phyloP scores from a whole-genome alignment of 2,329 filamentous ascomycete genomes.

The Chaetothyriales sp. region DNA sequence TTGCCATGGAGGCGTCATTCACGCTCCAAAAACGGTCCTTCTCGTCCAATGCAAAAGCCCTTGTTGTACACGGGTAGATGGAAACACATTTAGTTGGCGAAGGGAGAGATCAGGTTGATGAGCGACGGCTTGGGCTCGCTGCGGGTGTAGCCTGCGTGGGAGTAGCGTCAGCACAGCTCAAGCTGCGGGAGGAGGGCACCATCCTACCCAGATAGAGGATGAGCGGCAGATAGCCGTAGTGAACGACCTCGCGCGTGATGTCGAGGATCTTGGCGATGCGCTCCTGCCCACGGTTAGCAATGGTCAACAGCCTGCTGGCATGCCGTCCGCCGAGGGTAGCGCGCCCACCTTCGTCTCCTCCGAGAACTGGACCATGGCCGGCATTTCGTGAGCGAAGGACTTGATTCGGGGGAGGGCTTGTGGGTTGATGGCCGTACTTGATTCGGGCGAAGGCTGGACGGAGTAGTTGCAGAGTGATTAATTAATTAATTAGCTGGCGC shows the following conservation, averaged over 20 bases:
- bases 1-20: not conserved
- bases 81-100: constrained; percentile 11
- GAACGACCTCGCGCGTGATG: constrained; percentile 79
- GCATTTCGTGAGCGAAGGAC: not conserved
- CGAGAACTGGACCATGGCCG: constrained; percentile 47
- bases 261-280: constrained; percentile 96
- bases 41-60: not conserved
- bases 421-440: not conserved
- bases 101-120: constrained; percentile 38
- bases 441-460: too few species aligned
- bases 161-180: constrained; percentile 4
- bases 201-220: constrained; percentile 82
- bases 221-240: constrained; percentile 95
- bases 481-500: not conserved
- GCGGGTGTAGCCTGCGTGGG: constrained; percentile 64
- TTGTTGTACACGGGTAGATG: constrained; percentile 7
- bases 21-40: not conserved
- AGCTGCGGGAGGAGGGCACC: not conserved
- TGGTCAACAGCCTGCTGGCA: not conserved
- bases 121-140: constrained; percentile 79
- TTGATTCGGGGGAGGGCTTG: not conserved
- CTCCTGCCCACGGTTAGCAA: constrained; percentile 47
- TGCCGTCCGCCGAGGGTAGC: not conserved
- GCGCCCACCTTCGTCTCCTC: constrained; percentile 82
- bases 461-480: not conserved